Evolutionary conservation across 495 filamentous ascomycete genomes (phyloP).

Genomic region (Lichenothelia convexa): DNA sequence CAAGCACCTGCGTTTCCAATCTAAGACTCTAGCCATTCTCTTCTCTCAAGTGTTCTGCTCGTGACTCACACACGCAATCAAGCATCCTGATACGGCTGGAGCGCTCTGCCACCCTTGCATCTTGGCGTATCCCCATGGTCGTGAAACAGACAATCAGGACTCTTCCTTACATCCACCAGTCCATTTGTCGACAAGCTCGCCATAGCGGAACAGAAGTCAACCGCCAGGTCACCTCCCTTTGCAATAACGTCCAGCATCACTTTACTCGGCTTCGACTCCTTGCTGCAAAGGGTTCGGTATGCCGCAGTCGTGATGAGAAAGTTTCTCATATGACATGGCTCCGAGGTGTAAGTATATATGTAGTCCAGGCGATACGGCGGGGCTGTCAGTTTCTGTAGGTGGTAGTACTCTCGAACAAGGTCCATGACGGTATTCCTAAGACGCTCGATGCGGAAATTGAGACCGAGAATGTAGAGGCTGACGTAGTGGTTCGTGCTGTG

Average conservation of each 20-base stretch:
- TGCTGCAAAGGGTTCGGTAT: constrained; percentile 9
- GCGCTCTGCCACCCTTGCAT: not conserved
- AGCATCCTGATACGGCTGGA: constrained; percentile 5
- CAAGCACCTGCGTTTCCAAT: too few relatives aligned
- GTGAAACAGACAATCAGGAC: constrained; percentile 10
- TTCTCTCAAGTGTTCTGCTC: too few relatives aligned
- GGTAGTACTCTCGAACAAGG: constrained; percentile 14
- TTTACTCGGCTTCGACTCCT: not conserved
- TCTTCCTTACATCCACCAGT: constrained; percentile 10
- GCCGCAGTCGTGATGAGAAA: constrained; percentile 16
- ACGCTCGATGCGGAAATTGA: constrained; percentile 6
- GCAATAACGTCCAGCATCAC: constrained; percentile 7
- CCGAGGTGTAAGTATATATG: constrained; percentile 11
- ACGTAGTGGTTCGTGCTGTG: constrained; percentile 14
- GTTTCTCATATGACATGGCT: constrained; percentile 7
- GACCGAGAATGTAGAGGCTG: constrained; percentile 12
- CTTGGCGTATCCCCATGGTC: constrained; percentile 8
- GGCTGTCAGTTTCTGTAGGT: constrained; percentile 12
- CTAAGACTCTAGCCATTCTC: too few relatives aligned
- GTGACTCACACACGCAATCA: too few relatives aligned
- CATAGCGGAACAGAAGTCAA: constrained; percentile 10
- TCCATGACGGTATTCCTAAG: constrained; percentile 16
- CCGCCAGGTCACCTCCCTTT: constrained; percentile 8
- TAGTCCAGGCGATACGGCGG: constrained; percentile 16
- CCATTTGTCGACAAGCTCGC: constrained; percentile 8